Evolutionary conservation across 2,329 filamentous ascomycete genomes (phyloP).

Genomic region (Hymenoscyphus linearis): DNA sequence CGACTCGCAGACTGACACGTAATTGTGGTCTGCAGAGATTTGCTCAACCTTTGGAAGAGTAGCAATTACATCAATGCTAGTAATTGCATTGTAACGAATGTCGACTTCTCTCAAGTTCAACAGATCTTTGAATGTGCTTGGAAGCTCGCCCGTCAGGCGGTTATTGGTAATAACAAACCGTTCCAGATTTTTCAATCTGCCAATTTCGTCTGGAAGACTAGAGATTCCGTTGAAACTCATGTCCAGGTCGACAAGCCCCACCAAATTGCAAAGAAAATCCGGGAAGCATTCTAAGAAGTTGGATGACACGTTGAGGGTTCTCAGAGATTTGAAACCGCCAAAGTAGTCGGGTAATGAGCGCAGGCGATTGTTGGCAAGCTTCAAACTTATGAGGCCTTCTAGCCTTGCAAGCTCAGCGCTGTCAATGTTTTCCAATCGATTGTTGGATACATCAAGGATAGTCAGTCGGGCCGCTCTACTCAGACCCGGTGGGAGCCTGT

Average conservation of each 20-base stretch:
- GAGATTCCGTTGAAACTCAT: slow-evolving; percentile 94
- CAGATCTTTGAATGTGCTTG: slow-evolving; percentile 66
- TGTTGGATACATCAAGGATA: slow-evolving; percentile 92
- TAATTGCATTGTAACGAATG: slow-evolving; percentile 86
- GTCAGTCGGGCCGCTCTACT: slow-evolving; percentile 76
- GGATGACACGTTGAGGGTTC: slow-evolving; percentile 86
- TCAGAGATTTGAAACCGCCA: slow-evolving; percentile 68
- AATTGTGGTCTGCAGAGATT: slow-evolving; percentile 86
- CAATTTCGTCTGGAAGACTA: slow-evolving; percentile 70
- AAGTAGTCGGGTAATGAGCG: slow-evolving; percentile 77
- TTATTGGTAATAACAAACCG: slow-evolving; percentile 96
- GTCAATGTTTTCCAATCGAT: slow-evolving; percentile 80
- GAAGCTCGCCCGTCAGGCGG: slow-evolving; percentile 69
- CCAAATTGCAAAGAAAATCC: slow-evolving; percentile 74
- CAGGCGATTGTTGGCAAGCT: slow-evolving; percentile 88
- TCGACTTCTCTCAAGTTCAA: slow-evolving; percentile 83
- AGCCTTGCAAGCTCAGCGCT: slow-evolving; percentile 75
- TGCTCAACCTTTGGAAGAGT: slow-evolving; percentile 82
- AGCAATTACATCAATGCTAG: slow-evolving; percentile 81
- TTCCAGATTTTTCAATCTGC: slow-evolving; percentile 73
- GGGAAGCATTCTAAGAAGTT: slow-evolving; percentile 87
- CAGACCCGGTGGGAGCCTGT: slow-evolving; percentile 77
- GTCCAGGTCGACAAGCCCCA: slow-evolving; percentile 84
- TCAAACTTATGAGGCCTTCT: slow-evolving; percentile 76
- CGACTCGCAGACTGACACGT: slow-evolving; percentile 82